These are phyloP conservation scores for Aleurites moluccanus DNA, from an alignment of 441 rosid genomes.

Conservation along the genomic window DNA sequence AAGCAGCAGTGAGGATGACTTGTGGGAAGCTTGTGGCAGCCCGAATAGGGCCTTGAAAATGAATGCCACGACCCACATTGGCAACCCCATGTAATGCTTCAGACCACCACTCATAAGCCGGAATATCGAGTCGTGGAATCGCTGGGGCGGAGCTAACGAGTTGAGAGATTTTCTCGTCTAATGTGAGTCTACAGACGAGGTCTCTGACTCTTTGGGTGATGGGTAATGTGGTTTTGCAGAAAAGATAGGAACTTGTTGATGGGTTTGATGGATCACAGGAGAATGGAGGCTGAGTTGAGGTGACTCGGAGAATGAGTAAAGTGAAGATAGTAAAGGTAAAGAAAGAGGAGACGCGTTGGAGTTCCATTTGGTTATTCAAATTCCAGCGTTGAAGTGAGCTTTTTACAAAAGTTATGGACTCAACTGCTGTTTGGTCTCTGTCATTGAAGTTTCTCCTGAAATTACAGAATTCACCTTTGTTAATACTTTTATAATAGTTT, in stretches of 20 bases:
- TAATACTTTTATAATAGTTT: too few relatives aligned
- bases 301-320: constrained; percentile 10
- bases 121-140: constrained; percentile 80
- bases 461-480: neutral
- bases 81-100: constrained; percentile 96
- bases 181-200: constrained; percentile 60
- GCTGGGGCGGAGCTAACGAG: constrained; percentile 67
- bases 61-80: constrained; percentile 83
- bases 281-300: constrained; percentile 30
- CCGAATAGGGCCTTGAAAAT: constrained; percentile 61
- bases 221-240: constrained; percentile 57
- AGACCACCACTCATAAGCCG: constrained; percentile 97
- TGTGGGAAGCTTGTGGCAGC: constrained; percentile 96
- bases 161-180: constrained; percentile 74
- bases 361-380: constrained; percentile 10
- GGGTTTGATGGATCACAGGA: constrained; percentile 29
- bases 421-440: too few relatives aligned
- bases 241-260: constrained; percentile 31
- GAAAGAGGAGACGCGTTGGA: neutral
- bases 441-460: neutral
- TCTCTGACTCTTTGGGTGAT: constrained; percentile 62
- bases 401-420: neutral
- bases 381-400: neutral
- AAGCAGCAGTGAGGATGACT: constrained; percentile 87
- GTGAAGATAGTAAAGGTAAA: constrained; percentile 4